Evolutionary conservation across 805 yeast species (phyloP).

Genomic region (Candida sphagnicola): DNA sequence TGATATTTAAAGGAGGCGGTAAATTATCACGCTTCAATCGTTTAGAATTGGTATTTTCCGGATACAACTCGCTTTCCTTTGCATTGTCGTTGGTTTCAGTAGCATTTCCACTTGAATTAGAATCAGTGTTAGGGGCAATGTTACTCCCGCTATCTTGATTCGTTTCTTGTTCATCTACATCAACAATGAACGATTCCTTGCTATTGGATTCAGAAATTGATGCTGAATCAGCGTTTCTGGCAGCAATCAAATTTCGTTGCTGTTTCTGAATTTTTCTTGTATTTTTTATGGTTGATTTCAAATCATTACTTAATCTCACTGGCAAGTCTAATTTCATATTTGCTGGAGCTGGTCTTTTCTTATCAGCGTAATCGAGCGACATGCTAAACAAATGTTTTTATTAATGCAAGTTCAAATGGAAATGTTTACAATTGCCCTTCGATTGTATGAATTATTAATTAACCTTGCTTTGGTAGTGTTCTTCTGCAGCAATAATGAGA

Average conservation of each 20-base stretch:
- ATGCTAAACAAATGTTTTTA: too few species aligned
- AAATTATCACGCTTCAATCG: constrained; percentile 29
- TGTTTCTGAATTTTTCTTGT: constrained; percentile 31
- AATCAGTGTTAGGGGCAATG: not conserved
- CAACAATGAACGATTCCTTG: not conserved
- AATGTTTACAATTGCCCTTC: too few species aligned
- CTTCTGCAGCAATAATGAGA: too few species aligned
- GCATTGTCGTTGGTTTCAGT: not conserved
- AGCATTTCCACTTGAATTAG: constrained; percentile 4
- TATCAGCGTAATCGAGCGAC: constrained; percentile 4
- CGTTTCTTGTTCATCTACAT: constrained; percentile 1
- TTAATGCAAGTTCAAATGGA: too few species aligned
- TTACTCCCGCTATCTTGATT: not conserved
- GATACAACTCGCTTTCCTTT: not conserved
- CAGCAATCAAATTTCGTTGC: constrained; percentile 28
- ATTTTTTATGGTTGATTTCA: constrained; percentile 23
- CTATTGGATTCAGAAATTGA: not conserved
- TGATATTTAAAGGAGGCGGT: constrained; percentile 27
- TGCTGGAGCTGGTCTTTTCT: constrained; percentile 15
- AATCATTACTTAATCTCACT: constrained; percentile 24
- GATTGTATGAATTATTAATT: too few species aligned
- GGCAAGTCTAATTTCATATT: constrained; percentile 18
- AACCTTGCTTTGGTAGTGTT: too few species aligned
- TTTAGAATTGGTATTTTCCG: constrained; percentile 6
- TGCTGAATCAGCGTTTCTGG: constrained; percentile 13